These are phyloP conservation scores for Auriscalpium orientale DNA, from an alignment of 768 basidiomycete species.

Conservation along the genomic window DNA sequence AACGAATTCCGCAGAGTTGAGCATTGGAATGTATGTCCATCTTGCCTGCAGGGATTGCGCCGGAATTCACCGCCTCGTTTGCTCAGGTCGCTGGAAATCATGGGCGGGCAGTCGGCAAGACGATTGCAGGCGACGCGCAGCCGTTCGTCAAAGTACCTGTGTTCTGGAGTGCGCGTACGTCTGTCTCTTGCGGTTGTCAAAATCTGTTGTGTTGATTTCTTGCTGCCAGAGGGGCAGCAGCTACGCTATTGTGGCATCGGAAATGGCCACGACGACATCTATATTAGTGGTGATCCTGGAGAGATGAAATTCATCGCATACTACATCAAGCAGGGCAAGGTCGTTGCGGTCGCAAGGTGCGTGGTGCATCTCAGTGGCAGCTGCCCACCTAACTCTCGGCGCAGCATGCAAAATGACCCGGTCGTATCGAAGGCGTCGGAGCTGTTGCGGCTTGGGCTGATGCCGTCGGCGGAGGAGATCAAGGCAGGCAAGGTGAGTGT, in stretches of 20 bases:
- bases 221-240: constrained; percentile 65
- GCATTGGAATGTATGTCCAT: constrained; percentile 74
- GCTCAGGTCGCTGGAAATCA: constrained; percentile 75
- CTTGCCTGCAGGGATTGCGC: background rate
- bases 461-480: constrained; percentile 73
- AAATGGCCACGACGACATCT: constrained; percentile 63
- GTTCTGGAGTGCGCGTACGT: constrained; percentile 85
- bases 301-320: constrained; percentile 87
- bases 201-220: background rate
- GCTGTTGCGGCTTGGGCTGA: constrained; percentile 66
- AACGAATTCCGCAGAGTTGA: constrained; percentile 61
- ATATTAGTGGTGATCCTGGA: constrained; percentile 64
- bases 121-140: constrained; percentile 45
- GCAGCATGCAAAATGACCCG: constrained; percentile 76
- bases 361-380: constrained; percentile 2
- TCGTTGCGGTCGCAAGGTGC: constrained; percentile 63
- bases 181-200: background rate
- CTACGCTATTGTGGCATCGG: constrained; percentile 80
- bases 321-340: constrained; percentile 56
- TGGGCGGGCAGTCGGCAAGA: constrained; percentile 76
- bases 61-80: background rate
- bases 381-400: background rate
- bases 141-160: constrained; percentile 77
- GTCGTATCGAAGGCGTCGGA: constrained; percentile 74
- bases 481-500: constrained; percentile 57